phyloP scores from a whole-genome alignment of 1,139 yeast species.

The Candida dubliniensis region DNA sequence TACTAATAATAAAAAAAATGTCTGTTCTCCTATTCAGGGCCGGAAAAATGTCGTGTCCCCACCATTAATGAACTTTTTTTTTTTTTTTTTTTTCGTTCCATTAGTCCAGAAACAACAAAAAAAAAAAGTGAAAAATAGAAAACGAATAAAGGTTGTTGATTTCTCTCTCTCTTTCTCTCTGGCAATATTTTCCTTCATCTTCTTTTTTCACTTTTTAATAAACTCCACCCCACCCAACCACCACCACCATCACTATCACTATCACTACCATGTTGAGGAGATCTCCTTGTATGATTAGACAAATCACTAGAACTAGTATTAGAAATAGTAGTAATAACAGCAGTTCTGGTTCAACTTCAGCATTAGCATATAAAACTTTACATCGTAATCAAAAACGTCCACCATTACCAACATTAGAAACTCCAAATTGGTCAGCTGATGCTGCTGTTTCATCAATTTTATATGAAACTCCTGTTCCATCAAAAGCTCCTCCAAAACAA shows the following conservation, averaged over 20 bases:
- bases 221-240: background rate
- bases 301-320: constrained; percentile 23
- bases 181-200: background rate
- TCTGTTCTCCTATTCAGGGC: too few relatives aligned
- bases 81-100: too few relatives aligned
- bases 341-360: constrained; percentile 77
- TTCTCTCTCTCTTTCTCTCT: too few relatives aligned
- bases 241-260: background rate
- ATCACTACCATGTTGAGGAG: constrained; percentile 12
- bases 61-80: too few relatives aligned
- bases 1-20: too few relatives aligned
- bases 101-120: too few relatives aligned
- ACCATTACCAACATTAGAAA: constrained; percentile 89
- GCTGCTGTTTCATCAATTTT: constrained; percentile 94
- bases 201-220: background rate
- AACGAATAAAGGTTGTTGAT: too few relatives aligned
- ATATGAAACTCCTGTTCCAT: constrained; percentile 86
- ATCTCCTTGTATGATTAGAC: constrained; percentile 10
- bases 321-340: too few relatives aligned
- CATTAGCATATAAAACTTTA: constrained; percentile 88
- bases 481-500: constrained; percentile 67
- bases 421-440: constrained; percentile 93
- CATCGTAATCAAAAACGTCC: constrained; percentile 88
- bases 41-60: too few relatives aligned
- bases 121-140: too few relatives aligned